These are phyloP conservation scores for Pichia californica DNA, from an alignment of 805 yeast genomes.

Conservation along the genomic window DNA sequence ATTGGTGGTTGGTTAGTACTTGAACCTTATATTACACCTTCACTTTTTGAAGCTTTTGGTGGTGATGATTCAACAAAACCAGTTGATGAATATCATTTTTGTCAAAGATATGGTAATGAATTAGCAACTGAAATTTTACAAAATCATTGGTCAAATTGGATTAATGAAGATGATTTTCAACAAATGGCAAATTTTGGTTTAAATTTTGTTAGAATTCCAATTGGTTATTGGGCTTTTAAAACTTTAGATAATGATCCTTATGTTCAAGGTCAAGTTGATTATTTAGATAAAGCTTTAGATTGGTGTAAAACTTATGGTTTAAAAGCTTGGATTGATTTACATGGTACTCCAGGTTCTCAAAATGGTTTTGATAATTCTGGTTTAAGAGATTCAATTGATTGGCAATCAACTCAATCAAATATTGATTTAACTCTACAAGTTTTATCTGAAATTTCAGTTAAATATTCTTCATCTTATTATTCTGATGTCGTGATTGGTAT, in stretches of 20 bases:
- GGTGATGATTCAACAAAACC: conserved; percentile 44
- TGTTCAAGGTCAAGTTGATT: conserved; percentile 71
- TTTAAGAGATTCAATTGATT: conserved; percentile 51
- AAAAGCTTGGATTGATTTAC: conserved; percentile 86
- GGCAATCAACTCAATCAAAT: conserved; percentile 43
- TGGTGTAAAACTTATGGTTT: conserved; percentile 64
- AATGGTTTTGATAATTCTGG: conserved; percentile 97
- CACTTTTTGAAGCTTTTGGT: conserved; percentile 52
- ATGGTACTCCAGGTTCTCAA: conserved; percentile 96
- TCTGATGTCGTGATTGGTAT: conserved; percentile 75
- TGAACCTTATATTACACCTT: conserved; percentile 83
- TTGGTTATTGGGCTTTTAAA: conserved; percentile 91
- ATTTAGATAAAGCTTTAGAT: conserved; percentile 66
- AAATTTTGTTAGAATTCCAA: conserved; percentile 83
- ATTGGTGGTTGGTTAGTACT: conserved; percentile 88
- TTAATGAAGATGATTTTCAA: conserved; percentile 64
- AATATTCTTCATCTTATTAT: conserved; percentile 58
- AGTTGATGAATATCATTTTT: conserved; percentile 75
- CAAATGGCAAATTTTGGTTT: conserved; percentile 57
- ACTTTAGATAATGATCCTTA: conserved; percentile 67
- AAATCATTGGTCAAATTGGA: conserved; percentile 75
- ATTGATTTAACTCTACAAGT: conserved; percentile 49
- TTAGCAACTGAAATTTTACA: conserved; percentile 46
- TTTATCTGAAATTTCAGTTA: conserved; percentile 45
- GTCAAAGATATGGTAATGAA: conserved; percentile 53